These are phyloP conservation scores for Aspergillus asperescens DNA, from an alignment of 495 filamentous ascomycete species.

Conservation along the genomic window DNA sequence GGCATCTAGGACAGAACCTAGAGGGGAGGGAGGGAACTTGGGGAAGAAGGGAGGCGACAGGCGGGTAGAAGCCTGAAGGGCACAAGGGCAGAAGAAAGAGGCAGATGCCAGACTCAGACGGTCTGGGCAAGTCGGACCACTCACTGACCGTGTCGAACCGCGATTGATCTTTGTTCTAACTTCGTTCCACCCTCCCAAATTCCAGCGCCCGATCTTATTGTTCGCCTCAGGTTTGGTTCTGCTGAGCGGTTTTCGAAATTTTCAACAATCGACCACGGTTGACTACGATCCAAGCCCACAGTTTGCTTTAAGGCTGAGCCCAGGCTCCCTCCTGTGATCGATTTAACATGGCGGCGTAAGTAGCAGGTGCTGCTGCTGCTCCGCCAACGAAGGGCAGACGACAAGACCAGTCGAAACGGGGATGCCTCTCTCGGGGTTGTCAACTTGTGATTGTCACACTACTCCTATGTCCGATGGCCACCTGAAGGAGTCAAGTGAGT, in stretches of 20 bases:
- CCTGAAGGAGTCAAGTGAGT: slow-evolving; percentile 1
- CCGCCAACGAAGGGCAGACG: neutral
- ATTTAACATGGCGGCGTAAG: too few relatives aligned
- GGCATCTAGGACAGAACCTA: slow-evolving; percentile 25
- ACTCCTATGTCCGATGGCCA: neutral
- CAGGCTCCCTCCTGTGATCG: neutral
- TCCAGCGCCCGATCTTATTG: neutral
- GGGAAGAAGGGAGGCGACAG: slow-evolving; percentile 21
- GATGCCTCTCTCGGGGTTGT: neutral
- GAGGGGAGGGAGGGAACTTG: slow-evolving; percentile 27
- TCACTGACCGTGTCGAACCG: slow-evolving; percentile 2
- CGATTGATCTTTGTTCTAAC: neutral
- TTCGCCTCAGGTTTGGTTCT: neutral
- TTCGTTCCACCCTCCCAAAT: neutral
- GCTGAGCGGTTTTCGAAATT: neutral
- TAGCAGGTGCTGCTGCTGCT: neutral
- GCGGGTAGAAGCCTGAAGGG: slow-evolving; percentile 5
- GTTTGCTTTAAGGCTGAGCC: neutral
- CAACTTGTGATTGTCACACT: slow-evolving; percentile 3
- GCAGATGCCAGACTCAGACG: too few relatives aligned
- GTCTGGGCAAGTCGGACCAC: neutral
- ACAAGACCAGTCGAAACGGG: neutral
- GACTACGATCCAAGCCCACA: neutral
- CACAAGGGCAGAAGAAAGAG: slow-evolving; percentile 9
- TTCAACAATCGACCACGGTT: neutral